Evolutionary conservation across 2,329 filamentous ascomycete genomes (phyloP).

Genomic region (Verticillium alfalfae): DNA sequence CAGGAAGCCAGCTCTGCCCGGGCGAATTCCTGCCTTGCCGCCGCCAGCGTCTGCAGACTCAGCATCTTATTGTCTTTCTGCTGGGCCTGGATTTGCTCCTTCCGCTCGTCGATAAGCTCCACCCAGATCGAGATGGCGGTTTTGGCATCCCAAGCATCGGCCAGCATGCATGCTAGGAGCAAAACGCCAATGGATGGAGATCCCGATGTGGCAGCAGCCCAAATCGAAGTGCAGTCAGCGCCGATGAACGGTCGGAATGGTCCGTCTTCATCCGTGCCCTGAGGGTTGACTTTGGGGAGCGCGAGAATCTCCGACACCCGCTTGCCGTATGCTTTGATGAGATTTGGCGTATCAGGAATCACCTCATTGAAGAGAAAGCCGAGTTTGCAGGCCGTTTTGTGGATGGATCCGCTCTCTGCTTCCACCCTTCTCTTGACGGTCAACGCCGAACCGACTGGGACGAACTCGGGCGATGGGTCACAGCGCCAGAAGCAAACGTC

Average conservation of each 20-base stretch:
- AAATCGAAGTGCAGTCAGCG: constrained; percentile 14
- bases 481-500: constrained; percentile 34
- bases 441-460: constrained; percentile 20
- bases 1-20: no score
- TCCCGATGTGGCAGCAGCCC: constrained; percentile 19
- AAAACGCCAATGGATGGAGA: constrained; percentile 19
- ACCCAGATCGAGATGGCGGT: constrained; percentile 25
- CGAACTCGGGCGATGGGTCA: constrained; percentile 31
- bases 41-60: background rate
- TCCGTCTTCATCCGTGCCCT: background rate
- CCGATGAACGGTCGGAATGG: constrained; percentile 19
- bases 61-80: background rate
- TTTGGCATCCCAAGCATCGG: constrained; percentile 13
- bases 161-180: constrained; percentile 26
- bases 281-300: constrained; percentile 2
- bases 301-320: constrained; percentile 23
- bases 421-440: constrained; percentile 20
- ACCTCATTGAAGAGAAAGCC: constrained; percentile 30
- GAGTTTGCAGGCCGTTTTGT: constrained; percentile 30
- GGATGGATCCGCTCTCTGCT: constrained; percentile 29
- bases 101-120: constrained; percentile 16
- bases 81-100: background rate
- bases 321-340: constrained; percentile 26
- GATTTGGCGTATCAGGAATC: constrained; percentile 21
- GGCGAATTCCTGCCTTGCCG: constrained; percentile 4